phyloP scores from a whole-genome alignment of 768 basidiomycete genomes.

The Cystobasidiopsis lactophilus region DNA sequence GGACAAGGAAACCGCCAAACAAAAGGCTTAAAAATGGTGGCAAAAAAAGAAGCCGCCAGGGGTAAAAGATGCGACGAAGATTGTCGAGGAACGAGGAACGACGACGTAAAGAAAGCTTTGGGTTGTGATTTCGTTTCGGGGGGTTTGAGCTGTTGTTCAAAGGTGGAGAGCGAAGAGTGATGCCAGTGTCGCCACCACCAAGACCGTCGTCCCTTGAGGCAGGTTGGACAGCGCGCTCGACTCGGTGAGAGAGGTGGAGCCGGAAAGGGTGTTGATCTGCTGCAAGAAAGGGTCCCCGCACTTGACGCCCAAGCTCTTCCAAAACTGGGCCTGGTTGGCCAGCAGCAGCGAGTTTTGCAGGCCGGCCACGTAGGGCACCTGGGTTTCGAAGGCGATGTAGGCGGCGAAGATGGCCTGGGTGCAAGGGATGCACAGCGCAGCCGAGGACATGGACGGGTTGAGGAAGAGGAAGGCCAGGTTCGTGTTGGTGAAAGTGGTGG shows the following conservation, averaged over 20 bases:
- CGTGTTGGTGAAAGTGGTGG: constrained; percentile 32
- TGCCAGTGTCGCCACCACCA: too few species aligned
- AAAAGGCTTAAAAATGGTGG: too few species aligned
- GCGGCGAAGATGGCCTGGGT: constrained; percentile 48
- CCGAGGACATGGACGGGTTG: constrained; percentile 30
- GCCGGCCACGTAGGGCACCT: constrained; percentile 48
- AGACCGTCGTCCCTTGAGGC: too few species aligned
- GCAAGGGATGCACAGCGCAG: constrained; percentile 56
- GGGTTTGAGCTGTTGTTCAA: too few species aligned
- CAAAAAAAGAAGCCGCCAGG: too few species aligned
- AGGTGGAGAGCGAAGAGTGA: too few species aligned
- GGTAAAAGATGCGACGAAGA: too few species aligned
- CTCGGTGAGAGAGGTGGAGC: constrained; percentile 7
- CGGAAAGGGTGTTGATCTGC: constrained; percentile 10
- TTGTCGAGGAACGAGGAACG: too few species aligned
- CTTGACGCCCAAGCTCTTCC: constrained; percentile 35
- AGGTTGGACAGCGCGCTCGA: not conserved
- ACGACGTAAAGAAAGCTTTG: too few species aligned
- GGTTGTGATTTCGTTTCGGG: too few species aligned
- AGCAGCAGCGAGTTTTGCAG: constrained; percentile 43
- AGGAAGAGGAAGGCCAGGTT: constrained; percentile 60
- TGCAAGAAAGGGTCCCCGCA: constrained; percentile 40
- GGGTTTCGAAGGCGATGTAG: constrained; percentile 56
- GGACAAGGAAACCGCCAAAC: too few species aligned
- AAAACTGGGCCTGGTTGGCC: constrained; percentile 41